Conservation (phyloP, 1,284 basidiomycete genomes). For the Ustanciosporium gigantosporum region DNA sequence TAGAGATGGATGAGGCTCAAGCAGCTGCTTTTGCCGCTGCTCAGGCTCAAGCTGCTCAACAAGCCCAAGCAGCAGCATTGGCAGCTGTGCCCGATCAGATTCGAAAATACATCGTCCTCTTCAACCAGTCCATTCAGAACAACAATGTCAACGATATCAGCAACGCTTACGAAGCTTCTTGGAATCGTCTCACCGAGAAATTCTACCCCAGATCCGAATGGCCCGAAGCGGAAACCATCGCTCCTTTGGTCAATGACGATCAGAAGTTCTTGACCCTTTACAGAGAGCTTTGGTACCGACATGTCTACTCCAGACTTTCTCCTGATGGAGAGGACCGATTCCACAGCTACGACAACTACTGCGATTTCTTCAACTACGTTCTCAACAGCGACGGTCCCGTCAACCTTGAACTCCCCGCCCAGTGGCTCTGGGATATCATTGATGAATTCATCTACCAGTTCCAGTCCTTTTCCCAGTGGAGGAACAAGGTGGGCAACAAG, state of each 20-base stretch:
- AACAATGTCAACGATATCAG: slow-evolving; percentile 71
- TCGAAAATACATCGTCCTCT: slow-evolving; percentile 58
- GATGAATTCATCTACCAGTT: slow-evolving; percentile 99
- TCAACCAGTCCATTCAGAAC: slow-evolving; percentile 57
- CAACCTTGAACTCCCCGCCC: slow-evolving; percentile 84
- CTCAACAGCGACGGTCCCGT: slow-evolving; percentile 88
- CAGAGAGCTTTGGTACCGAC: slow-evolving; percentile 85
- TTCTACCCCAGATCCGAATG: slow-evolving; percentile 92
- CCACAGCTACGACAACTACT: slow-evolving; percentile 98
- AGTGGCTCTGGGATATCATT: slow-evolving; percentile 99
- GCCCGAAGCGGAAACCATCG: slow-evolving; percentile 95
- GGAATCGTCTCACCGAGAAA: slow-evolving; percentile 95
- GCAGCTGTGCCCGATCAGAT: slow-evolving; percentile 57
- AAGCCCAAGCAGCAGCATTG: slow-evolving; percentile 52
- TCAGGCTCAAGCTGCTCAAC: slow-evolving; percentile 47
- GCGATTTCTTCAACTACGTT: slow-evolving; percentile 96
- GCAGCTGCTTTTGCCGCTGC: slow-evolving; percentile 47
- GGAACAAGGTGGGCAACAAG: slow-evolving; percentile 81
- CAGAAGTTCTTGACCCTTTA: slow-evolving; percentile 84
- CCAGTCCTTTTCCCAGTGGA: slow-evolving; percentile 82
- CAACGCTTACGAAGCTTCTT: slow-evolving; percentile 88
- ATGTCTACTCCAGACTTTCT: slow-evolving; percentile 91
- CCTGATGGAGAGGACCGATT: slow-evolving; percentile 96
- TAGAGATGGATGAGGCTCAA: slow-evolving; percentile 35
- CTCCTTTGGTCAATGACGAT: slow-evolving; percentile 73